These are phyloP conservation scores for Dictyostelium brefeldianum DNA, from an alignment of 78 protist genomes.

Conservation along the genomic window DNA sequence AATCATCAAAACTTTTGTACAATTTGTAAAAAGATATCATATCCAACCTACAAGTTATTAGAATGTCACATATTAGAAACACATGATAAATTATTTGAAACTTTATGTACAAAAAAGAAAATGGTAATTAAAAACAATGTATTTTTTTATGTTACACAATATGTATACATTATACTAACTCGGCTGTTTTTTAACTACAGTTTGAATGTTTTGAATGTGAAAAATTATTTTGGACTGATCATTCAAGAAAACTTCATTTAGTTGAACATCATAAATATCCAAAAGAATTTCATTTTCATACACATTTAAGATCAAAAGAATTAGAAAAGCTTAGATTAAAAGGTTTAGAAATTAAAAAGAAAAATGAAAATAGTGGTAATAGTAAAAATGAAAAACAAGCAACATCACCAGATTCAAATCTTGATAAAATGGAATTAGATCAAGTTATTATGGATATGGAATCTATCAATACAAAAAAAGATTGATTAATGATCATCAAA, in stretches of 20 bases:
- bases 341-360: background rate
- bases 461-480: background rate
- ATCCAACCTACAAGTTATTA: constrained; percentile 12
- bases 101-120: constrained; percentile 19
- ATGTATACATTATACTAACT: background rate
- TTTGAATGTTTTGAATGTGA: constrained; percentile 45
- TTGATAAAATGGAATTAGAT: background rate
- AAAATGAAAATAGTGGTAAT: background rate
- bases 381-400: background rate
- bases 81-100: constrained; percentile 31
- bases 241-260: constrained; percentile 20
- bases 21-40: constrained; percentile 30
- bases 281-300: constrained; percentile 18
- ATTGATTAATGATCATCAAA: background rate
- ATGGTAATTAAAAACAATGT: constrained; percentile 7
- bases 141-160: background rate
- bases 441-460: constrained; percentile 25
- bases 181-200: background rate
- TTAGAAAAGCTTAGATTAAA: background rate
- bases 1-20: constrained; percentile 26
- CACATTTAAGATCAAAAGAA: constrained; percentile 10
- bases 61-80: constrained; percentile 38
- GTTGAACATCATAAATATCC: constrained; percentile 44
- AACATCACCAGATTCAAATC: background rate
- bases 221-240: constrained; percentile 8